A percentile compares a stretch with the other conserved stretches of the same genome.
Evolutionary conservation across 2,329 filamentous ascomycete species (phyloP).

Genomic region (Botryosphaeria dothidea): DNA sequence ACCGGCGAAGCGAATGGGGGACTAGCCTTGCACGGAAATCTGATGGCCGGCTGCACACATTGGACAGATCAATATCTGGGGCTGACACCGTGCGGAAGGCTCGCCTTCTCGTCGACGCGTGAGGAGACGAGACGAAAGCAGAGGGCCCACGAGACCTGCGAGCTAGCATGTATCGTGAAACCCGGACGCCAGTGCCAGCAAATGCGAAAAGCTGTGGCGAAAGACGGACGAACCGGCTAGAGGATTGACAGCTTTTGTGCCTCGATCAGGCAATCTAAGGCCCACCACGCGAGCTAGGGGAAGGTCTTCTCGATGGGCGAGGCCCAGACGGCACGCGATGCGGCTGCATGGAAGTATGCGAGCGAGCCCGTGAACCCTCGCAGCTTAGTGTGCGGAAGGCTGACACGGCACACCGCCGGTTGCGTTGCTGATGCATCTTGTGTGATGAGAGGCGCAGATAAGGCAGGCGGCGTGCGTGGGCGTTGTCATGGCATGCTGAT

Average conservation of each 20-base stretch:
- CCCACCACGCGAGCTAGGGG: not conserved
- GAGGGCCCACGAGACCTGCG: not conserved
- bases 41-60: conserved; percentile 9
- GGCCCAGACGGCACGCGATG: not conserved
- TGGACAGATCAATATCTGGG: not conserved
- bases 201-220: not conserved
- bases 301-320: not conserved
- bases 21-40: conserved; percentile 11
- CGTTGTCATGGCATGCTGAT: no score
- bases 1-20: conserved; percentile 3
- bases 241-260: not conserved
- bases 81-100: not conserved
- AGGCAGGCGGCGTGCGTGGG: not conserved
- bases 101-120: no score
- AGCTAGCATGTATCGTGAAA: not conserved
- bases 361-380: not conserved
- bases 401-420: conserved; percentile 1
- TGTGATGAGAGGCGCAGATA: not conserved
- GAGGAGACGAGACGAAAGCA: not conserved
- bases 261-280: conserved; percentile 1
- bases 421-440: not conserved
- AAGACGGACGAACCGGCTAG: not conserved
- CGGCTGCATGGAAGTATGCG: not conserved
- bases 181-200: not conserved
- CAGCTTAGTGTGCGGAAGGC: not conserved